Evolutionary conservation across 805 yeast genomes (phyloP).

Genomic region (Suhomyces prunicola): DNA sequence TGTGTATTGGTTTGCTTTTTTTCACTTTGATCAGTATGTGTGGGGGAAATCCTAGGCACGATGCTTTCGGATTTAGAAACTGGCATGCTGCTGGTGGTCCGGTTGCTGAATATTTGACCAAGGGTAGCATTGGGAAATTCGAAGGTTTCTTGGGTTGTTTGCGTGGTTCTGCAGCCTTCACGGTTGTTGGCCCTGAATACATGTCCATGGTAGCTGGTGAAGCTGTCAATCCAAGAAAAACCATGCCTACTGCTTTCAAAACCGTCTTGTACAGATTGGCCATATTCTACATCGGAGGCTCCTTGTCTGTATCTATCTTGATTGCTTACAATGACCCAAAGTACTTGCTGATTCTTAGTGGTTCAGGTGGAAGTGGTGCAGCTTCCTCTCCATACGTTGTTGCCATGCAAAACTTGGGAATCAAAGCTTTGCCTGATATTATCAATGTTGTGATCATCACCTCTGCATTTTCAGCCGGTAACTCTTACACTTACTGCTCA

Average conservation of each 20-base stretch:
- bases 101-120: conserved; percentile 38
- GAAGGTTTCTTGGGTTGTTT: conserved; percentile 71
- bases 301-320: conserved; percentile 74
- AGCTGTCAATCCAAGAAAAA: conserved; percentile 64
- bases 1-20: conserved; percentile 71
- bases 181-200: conserved; percentile 85
- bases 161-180: conserved; percentile 63
- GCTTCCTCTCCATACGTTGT: conserved; percentile 50
- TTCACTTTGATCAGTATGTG: conserved; percentile 81
- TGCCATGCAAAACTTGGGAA: conserved; percentile 48
- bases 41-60: conserved; percentile 77
- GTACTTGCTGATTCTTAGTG: conserved; percentile 51
- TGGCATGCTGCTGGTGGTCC: conserved; percentile 45
- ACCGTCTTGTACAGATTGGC: conserved; percentile 69
- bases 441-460: conserved; percentile 43
- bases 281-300: conserved; percentile 67
- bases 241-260: conserved; percentile 74
- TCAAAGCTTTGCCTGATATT: conserved; percentile 43
- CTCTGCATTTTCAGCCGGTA: conserved; percentile 48
- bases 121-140: conserved; percentile 61
- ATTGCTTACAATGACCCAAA: conserved; percentile 67
- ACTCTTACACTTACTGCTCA: conserved; percentile 46
- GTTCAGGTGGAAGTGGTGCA: conserved; percentile 51
- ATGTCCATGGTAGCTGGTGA: conserved; percentile 86
- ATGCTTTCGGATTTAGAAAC: conserved; percentile 49